phyloP scores from a whole-genome alignment of 768 basidiomycete genomes.

The Tylopilus intermedius region DNA sequence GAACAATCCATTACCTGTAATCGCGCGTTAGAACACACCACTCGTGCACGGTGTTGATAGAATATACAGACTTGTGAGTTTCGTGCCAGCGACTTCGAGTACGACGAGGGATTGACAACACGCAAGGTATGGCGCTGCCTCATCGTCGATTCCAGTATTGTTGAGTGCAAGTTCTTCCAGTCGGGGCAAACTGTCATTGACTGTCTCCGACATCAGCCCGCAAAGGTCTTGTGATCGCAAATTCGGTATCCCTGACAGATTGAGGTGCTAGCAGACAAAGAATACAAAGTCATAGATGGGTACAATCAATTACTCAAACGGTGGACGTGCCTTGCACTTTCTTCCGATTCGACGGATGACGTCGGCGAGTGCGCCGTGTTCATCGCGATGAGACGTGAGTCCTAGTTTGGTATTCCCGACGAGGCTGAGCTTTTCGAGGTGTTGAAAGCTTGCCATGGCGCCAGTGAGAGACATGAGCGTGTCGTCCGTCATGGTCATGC shows the following conservation, averaged over 20 bases:
- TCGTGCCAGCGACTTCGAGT: conserved; percentile 54
- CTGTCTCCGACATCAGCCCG: conserved; percentile 36
- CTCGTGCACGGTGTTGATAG: background rate
- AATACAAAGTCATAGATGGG: background rate
- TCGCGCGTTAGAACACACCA: background rate
- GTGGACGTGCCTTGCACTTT: conserved; percentile 46
- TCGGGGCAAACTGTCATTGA: conserved; percentile 25
- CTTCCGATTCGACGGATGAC: conserved; percentile 54
- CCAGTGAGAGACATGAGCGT: conserved; percentile 41
- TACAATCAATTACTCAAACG: background rate
- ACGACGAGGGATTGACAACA: conserved; percentile 44
- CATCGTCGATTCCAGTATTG: conserved; percentile 59
- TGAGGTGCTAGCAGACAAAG: conserved; percentile 43
- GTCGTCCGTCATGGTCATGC: conserved; percentile 54
- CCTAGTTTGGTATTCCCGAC: conserved; percentile 63
- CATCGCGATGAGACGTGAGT: conserved; percentile 23
- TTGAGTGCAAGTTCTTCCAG: conserved; percentile 51
- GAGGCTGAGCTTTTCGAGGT: conserved; percentile 52
- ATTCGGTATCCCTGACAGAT: conserved; percentile 48
- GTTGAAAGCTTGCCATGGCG: conserved; percentile 30
- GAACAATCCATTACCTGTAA: conserved; percentile 49
- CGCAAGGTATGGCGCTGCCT: conserved; percentile 47
- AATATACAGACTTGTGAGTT: conserved; percentile 47
- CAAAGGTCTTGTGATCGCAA: conserved; percentile 49
- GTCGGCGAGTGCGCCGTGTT: conserved; percentile 35